Conservation (phyloP, 306 rosid genomes). For the Calophaca sinica region DNA sequence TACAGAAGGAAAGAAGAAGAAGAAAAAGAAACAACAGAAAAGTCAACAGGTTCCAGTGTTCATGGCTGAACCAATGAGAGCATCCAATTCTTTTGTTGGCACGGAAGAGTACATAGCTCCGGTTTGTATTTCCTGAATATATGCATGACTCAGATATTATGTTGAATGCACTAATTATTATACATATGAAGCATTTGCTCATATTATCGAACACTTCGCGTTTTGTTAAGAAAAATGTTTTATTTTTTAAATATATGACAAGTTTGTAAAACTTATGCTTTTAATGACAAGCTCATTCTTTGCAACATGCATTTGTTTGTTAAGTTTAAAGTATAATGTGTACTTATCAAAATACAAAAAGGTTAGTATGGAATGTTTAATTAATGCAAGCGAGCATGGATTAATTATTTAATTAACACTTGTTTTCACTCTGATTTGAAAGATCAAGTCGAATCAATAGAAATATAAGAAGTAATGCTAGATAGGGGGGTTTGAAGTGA, state of each 20-base stretch:
- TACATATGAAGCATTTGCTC: background rate
- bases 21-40: constrained; percentile 57
- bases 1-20: constrained; percentile 63
- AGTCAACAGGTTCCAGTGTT: constrained; percentile 72
- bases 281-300: background rate
- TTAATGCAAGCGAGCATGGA: background rate
- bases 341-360: background rate
- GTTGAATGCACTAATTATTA: background rate
- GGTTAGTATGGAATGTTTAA: background rate
- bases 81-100: constrained; percentile 98
- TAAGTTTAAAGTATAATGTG: background rate
- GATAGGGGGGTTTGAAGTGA: too few species aligned
- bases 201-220: background rate
- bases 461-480: too few species aligned
- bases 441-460: too few species aligned
- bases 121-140: constrained; percentile 59
- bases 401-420: background rate
- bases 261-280: background rate
- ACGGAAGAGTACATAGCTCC: constrained; percentile 99
- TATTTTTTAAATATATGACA: background rate
- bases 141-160: constrained; percentile 25
- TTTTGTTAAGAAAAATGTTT: constrained; percentile 1
- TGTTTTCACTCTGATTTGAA: too few species aligned
- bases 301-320: background rate
- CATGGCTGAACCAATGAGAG: constrained; percentile 98